Percentiles rank a stretch among this genome's conserved stretches.
These are phyloP conservation scores for Staphylotrichum longicolle DNA, from an alignment of 495 filamentous ascomycete genomes.

Conservation along the genomic window DNA sequence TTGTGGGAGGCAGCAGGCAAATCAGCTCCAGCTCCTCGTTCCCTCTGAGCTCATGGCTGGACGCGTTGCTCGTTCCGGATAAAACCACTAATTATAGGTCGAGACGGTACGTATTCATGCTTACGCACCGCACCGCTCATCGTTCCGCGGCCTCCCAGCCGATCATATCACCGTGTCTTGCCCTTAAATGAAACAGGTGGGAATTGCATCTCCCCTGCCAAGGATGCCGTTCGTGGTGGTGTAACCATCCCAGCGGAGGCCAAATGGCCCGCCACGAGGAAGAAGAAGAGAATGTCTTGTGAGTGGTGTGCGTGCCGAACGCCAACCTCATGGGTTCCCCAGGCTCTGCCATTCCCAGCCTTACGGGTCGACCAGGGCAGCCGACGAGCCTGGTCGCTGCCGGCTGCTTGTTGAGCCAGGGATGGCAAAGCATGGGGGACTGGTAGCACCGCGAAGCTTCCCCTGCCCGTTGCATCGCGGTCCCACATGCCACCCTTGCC, in stretches of 20 bases:
- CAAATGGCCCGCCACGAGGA: neutral
- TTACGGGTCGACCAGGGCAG: conserved; percentile 24
- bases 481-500: conserved; percentile 10
- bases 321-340: conserved; percentile 12
- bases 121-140: neutral
- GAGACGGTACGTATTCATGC: neutral
- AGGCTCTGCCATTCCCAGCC: conserved; percentile 21
- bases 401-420: neutral
- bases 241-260: too few species aligned
- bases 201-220: neutral
- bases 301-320: neutral
- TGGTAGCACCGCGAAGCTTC: conserved; percentile 2
- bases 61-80: conserved; percentile 3
- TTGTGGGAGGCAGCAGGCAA: neutral
- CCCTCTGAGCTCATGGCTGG: too few species aligned
- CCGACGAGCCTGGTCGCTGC: conserved; percentile 8
- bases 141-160: neutral
- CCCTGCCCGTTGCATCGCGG: conserved; percentile 9
- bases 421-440: neutral
- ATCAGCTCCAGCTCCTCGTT: neutral
- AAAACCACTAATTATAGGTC: conserved; percentile 3
- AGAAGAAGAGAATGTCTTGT: neutral
- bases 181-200: neutral
- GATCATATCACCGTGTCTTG: neutral
- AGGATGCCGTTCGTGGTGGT: neutral